These are phyloP conservation scores for Prunus mongolica DNA, from an alignment of 306 rosid species.

Conservation along the genomic window DNA sequence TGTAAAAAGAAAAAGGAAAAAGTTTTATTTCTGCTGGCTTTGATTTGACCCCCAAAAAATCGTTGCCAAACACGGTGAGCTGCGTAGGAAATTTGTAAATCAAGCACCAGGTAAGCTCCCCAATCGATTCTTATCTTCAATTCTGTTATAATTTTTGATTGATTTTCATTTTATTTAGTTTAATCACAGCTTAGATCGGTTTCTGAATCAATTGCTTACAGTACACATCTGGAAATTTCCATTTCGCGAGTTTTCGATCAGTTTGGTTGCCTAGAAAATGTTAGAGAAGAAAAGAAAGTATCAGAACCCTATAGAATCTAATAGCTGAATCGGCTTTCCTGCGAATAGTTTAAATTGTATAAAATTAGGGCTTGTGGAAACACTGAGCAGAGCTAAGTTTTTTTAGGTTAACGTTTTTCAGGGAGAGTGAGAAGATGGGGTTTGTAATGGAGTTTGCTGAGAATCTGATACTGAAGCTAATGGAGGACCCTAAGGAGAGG, in stretches of 20 bases:
- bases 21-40: neutral
- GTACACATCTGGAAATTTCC: neutral
- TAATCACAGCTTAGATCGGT: neutral
- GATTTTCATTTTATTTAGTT: neutral
- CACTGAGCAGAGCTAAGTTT: neutral
- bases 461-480: conserved; percentile 65
- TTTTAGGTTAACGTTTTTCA: conserved; percentile 11
- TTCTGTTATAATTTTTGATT: neutral
- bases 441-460: conserved; percentile 95
- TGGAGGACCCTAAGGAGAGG: conserved; percentile 95
- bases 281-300: neutral
- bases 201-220: neutral
- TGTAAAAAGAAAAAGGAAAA: neutral
- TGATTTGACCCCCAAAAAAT: neutral
- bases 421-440: conserved; percentile 50
- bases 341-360: neutral
- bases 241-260: neutral
- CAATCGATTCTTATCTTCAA: neutral
- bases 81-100: neutral
- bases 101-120: conserved; percentile 10
- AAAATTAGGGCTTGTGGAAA: conserved; percentile 11
- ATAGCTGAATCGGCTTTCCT: neutral
- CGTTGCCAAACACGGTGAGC: neutral
- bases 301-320: neutral
- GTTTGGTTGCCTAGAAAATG: conserved; percentile 14